Evolutionary conservation across 768 basidiomycete genomes (phyloP), one percentile per base, ranked within the genome.

Genomic region (Termitomyces sp.): DNA sequence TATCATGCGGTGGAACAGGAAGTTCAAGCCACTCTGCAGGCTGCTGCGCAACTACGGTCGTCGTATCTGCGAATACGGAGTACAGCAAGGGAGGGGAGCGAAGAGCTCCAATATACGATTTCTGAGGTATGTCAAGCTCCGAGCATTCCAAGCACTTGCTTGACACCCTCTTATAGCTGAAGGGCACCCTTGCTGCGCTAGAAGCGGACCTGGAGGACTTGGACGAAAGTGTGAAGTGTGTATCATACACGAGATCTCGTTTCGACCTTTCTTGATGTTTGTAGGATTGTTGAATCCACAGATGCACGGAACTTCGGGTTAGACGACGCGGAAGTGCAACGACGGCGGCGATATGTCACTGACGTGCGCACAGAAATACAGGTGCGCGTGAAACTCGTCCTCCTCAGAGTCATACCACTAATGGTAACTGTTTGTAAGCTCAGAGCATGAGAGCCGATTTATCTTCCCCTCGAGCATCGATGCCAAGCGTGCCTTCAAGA

Each of bases 141-240:
- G 30, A 18, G 47, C 53, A 51, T 50, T 7, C 18, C 11, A 30
- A 37, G 45, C 37, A 11, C 34, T 34, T 47, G 5, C 24, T 34
- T 30, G 8, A 39, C 18, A 11, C 39, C 24, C 55, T 16, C 34
- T 56, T 67, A 4, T 69, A 93, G 89, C 75, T 97, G 55, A 87
- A 86, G 70, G 86, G 85, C 0, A 89, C 89, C 1, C 79, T 98
- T 9, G 81, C 84, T 1, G 75, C 87, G 2, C 75, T 98, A 30
- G 91, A 95, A 68, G 88, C 89, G 0, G 95, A 98, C 74, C 69
- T 96, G 24, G 92, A 94, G 60, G 94, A 94, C 69, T 74, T 98
- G n/a, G 95, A 97, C 52, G 93, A 93, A 68, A 94, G 92, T 67
- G 95, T 98, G 46, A 87, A 84, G 91, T 92, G 70, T 63, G 82